Conservation (phyloP, 2,329 filamentous ascomycete species). For the Dichotomopilus funicola region DNA sequence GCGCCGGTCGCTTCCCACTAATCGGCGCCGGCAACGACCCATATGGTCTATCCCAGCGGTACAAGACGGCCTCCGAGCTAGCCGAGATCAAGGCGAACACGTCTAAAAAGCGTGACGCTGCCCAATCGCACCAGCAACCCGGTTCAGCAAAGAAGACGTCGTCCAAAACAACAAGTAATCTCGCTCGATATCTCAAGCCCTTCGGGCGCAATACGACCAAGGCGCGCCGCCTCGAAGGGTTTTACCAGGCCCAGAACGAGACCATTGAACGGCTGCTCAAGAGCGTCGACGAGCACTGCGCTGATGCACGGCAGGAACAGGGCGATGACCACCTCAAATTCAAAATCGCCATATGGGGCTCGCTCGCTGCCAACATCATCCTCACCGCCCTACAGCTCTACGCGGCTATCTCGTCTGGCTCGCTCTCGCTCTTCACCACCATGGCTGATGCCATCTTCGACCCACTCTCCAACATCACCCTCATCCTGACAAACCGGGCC, state of each 20-base stretch:
- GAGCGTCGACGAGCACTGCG: slow-evolving; percentile 83
- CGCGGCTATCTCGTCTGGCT: slow-evolving; percentile 77
- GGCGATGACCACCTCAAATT: slow-evolving; percentile 74
- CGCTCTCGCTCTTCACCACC: slow-evolving; percentile 93
- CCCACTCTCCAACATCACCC: slow-evolving; percentile 77
- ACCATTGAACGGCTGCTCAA: slow-evolving; percentile 89
- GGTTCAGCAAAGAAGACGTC: slow-evolving; percentile 4
- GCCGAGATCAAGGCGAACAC: slow-evolving; percentile 73
- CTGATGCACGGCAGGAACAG: slow-evolving; percentile 72
- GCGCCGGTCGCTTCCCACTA: slow-evolving; percentile 46
- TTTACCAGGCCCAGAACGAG: slow-evolving; percentile 88
- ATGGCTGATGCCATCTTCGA: slow-evolving; percentile 96
- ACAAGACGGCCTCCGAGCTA: slow-evolving; percentile 74
- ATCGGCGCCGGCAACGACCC: slow-evolving; percentile 67
- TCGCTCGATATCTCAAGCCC: slow-evolving; percentile 26
- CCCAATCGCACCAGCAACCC: background rate
- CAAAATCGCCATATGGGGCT: slow-evolving; percentile 59
- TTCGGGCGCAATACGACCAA: slow-evolving; percentile 30
- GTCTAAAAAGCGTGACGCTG: slow-evolving; percentile 62
- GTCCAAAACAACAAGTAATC: slow-evolving; percentile 9
- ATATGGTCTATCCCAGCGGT: slow-evolving; percentile 66
- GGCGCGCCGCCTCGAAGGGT: slow-evolving; percentile 54
- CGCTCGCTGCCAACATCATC: slow-evolving; percentile 72
- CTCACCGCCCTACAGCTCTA: slow-evolving; percentile 81
- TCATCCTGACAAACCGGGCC: slow-evolving; percentile 81